These are phyloP conservation scores for Pleurozium schreberi DNA, from an alignment of 225 moss, liverwort and hornwort genomes.

Conservation along the genomic window DNA sequence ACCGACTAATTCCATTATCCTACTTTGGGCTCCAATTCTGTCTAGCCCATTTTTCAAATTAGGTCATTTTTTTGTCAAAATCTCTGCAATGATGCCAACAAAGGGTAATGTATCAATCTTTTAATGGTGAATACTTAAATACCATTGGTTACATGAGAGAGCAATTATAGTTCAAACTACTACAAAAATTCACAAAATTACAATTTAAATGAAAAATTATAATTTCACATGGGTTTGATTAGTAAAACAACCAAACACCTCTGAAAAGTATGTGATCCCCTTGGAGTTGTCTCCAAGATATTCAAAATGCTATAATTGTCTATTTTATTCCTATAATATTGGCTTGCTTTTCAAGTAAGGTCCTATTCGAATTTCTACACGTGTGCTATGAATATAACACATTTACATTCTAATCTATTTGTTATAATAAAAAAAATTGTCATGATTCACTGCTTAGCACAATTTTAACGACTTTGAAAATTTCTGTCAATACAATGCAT, in stretches of 20 bases:
- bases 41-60: neutral
- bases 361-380: neutral
- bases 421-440: neutral
- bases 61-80: neutral
- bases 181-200: too few relatives aligned
- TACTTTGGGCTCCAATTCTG: too few relatives aligned
- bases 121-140: too few relatives aligned
- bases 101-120: rapidly evolving
- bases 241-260: too few relatives aligned
- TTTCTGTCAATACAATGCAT: neutral
- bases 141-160: neutral
- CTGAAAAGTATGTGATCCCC: too few relatives aligned
- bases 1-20: too few relatives aligned
- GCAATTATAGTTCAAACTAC: neutral
- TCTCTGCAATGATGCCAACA: neutral
- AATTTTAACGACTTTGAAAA: neutral
- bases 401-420: neutral
- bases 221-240: too few relatives aligned
- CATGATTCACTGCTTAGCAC: neutral
- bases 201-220: too few relatives aligned
- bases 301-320: too few relatives aligned
- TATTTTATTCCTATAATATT: too few relatives aligned
- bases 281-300: too few relatives aligned
- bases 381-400: neutral
- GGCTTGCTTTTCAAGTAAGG: neutral